Conservation (phyloP, 1,284 basidiomycete genomes). For the Marasmius sp. region DNA sequence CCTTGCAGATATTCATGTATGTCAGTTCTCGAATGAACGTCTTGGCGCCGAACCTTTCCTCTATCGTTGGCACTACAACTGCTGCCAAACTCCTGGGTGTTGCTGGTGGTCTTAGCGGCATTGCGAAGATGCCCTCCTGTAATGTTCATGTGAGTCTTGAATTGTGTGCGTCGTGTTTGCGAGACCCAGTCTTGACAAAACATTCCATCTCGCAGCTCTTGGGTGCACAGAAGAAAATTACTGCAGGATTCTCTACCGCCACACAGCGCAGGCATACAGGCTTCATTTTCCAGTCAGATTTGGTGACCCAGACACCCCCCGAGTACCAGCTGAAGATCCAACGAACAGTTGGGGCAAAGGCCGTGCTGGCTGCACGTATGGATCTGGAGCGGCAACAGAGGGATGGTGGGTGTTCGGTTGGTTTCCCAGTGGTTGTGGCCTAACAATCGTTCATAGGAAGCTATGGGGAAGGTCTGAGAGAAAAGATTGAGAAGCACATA, state of each 20-base stretch:
- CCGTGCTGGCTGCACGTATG: slow-evolving; percentile 88
- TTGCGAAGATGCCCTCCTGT: slow-evolving; percentile 94
- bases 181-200: slow-evolving; percentile 3
- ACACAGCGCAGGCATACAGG: slow-evolving; percentile 92
- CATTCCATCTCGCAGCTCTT: slow-evolving; percentile 61
- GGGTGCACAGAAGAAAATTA: slow-evolving; percentile 89
- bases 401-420: slow-evolving; percentile 55
- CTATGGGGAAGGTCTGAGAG: slow-evolving; percentile 80
- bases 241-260: slow-evolving; percentile 80
- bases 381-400: slow-evolving; percentile 80
- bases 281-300: slow-evolving; percentile 91
- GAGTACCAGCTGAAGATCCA: slow-evolving; percentile 94
- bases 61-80: slow-evolving; percentile 96
- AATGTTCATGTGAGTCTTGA: slow-evolving; percentile 81
- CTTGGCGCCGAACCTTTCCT: slow-evolving; percentile 96
- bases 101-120: slow-evolving; percentile 87
- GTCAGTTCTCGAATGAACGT: slow-evolving; percentile 99
- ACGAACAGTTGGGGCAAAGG: slow-evolving; percentile 91
- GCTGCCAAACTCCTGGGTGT: slow-evolving; percentile 98
- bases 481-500: slow-evolving; percentile 89
- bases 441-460: slow-evolving; percentile 42
- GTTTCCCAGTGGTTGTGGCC: neutral
- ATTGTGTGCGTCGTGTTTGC: neutral
- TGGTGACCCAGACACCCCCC: slow-evolving; percentile 84
- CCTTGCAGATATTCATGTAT: slow-evolving; percentile 87